Percentiles rank a stretch among this genome's conserved stretches.
Evolutionary conservation across 352 stramenopile species (phyloP).

Genomic region (Thraustochytrium sp.): DNA sequence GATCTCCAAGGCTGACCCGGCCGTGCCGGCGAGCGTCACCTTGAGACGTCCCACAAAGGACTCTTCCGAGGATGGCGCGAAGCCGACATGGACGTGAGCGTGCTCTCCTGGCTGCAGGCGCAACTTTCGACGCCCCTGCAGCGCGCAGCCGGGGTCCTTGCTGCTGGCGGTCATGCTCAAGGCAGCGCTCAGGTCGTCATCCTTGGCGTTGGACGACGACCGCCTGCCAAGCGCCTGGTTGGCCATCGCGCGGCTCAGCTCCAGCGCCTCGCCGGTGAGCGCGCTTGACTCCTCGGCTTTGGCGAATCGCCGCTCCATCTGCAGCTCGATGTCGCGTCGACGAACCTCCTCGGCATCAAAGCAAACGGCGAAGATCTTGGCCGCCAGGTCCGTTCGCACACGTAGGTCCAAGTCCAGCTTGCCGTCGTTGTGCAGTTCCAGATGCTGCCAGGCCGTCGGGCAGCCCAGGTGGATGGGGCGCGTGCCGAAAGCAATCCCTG

Average conservation of each 20-base stretch:
- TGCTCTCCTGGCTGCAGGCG: background rate
- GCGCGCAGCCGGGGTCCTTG: background rate
- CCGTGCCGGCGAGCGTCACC: background rate
- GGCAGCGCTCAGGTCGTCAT: too few relatives aligned
- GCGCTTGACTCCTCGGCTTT: background rate
- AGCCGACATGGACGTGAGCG: background rate
- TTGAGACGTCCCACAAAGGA: too few relatives aligned
- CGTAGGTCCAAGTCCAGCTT: background rate
- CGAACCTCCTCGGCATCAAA: background rate
- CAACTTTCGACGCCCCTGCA: background rate
- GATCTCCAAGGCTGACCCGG: background rate
- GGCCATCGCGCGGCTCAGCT: background rate
- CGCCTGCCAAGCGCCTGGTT: background rate
- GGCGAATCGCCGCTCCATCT: conserved; percentile 27
- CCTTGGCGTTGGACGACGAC: background rate
- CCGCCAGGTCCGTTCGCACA: background rate
- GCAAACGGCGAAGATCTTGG: background rate
- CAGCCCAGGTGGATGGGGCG: background rate
- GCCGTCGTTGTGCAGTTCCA: background rate
- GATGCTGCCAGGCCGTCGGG: background rate
- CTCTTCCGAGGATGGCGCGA: background rate
- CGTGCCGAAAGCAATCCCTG: background rate
- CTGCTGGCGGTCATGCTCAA: too few relatives aligned
- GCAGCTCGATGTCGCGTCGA: background rate
- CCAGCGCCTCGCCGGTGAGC: background rate